Evolutionary conservation across 345 rosid species (phyloP).

Genomic region (Erucastrum elatum): DNA sequence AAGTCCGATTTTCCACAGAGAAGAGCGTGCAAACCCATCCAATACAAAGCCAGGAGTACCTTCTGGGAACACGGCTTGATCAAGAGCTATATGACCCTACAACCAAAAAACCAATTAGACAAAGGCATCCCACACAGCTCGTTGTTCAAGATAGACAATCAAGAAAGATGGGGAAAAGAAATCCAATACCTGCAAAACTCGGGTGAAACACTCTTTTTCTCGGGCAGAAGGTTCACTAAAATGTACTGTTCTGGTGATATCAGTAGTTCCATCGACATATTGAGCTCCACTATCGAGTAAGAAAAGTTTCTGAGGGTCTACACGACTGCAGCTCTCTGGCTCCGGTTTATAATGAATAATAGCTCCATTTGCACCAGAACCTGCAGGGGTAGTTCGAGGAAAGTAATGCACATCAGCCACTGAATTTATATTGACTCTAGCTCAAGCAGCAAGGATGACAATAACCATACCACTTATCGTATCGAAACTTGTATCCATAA

Average conservation of each 20-base stretch:
- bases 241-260: slow-evolving; percentile 93
- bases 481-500: slow-evolving; percentile 92
- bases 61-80: slow-evolving; percentile 89
- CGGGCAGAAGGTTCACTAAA: slow-evolving; percentile 76
- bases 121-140: neutral
- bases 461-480: slow-evolving; percentile 79
- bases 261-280: slow-evolving; percentile 93
- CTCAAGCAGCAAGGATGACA: slow-evolving; percentile 22
- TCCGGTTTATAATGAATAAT: slow-evolving; percentile 92
- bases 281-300: slow-evolving; percentile 97
- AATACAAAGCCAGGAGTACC: slow-evolving; percentile 92
- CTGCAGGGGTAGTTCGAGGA: slow-evolving; percentile 43
- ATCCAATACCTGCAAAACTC: slow-evolving; percentile 83
- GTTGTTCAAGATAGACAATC: slow-evolving; percentile 1
- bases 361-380: slow-evolving; percentile 97
- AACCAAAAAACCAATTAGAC: slow-evolving; percentile 23
- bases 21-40: slow-evolving; percentile 91
- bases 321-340: slow-evolving; percentile 73
- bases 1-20: slow-evolving; percentile 94
- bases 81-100: slow-evolving; percentile 98
- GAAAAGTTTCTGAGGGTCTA: slow-evolving; percentile 72
- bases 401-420: neutral
- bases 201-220: slow-evolving; percentile 89
- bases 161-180: slow-evolving; percentile 1
- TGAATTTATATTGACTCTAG: neutral